Conservation (phyloP, 2,329 filamentous ascomycete species). For the Tolypocladium album region DNA sequence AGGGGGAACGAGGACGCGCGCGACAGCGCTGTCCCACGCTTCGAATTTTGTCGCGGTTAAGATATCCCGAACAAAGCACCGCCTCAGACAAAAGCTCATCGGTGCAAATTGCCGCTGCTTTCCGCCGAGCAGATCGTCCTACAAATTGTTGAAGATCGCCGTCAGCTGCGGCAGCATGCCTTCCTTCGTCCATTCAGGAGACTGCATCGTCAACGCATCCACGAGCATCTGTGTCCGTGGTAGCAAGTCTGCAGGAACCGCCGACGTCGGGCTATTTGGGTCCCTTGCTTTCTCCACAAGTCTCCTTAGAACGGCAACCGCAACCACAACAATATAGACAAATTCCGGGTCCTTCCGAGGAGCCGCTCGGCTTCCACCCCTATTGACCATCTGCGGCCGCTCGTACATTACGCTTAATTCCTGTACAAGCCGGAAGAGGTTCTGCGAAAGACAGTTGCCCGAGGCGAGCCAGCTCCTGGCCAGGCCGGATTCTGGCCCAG, state of each 20-base stretch:
- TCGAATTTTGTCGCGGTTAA: background rate
- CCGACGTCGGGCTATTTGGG: constrained; percentile 35
- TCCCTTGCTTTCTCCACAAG: constrained; percentile 58
- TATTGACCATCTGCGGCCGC: constrained; percentile 6
- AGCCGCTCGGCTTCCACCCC: constrained; percentile 19
- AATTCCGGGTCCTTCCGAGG: constrained; percentile 37
- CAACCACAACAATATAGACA: constrained; percentile 55
- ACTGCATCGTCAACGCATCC: constrained; percentile 54
- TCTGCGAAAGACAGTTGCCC: constrained; percentile 73
- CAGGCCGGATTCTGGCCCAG: constrained; percentile 59
- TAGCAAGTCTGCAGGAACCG: constrained; percentile 49
- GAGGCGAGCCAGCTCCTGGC: constrained; percentile 74
- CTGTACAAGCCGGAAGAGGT: constrained; percentile 64
- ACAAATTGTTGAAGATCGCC: constrained; percentile 32
- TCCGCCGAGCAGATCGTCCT: background rate
- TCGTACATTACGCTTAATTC: constrained; percentile 57
- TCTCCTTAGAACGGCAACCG: constrained; percentile 55
- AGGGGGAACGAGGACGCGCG: background rate
- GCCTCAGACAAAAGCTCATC: background rate
- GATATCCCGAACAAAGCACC: background rate
- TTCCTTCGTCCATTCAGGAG: constrained; percentile 50
- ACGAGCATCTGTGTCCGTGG: constrained; percentile 59
- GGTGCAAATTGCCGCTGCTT: constrained; percentile 31
- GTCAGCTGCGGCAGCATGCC: constrained; percentile 59
- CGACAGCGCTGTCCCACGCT: background rate